Percentiles rank a stretch among this genome's conserved stretches.
These are phyloP conservation scores for Phytophthora melonis DNA, from an alignment of 352 stramenopile genomes.

Conservation along the genomic window DNA sequence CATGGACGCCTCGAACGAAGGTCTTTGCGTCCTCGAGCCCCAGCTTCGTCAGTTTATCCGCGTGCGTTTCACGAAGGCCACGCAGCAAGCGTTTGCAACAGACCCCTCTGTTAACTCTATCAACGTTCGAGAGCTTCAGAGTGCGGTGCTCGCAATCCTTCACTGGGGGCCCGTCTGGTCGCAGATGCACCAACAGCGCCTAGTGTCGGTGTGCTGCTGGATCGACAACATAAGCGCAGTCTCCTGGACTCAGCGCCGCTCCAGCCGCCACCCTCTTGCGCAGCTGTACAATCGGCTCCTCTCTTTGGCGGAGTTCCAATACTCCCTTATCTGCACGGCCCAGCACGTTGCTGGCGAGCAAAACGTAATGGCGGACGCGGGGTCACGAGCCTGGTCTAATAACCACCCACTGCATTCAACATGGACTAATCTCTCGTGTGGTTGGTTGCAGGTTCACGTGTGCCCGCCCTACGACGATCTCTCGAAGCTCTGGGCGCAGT, in stretches of 20 bases:
- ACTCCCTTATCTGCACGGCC: neutral
- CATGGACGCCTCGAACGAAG: too few relatives aligned
- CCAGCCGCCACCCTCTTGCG: neutral
- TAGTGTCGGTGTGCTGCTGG: neutral
- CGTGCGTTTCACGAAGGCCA: slow-evolving; percentile 1
- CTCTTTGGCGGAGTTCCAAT: slow-evolving; percentile 11
- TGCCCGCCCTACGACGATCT: slow-evolving; percentile 15
- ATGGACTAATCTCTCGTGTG: slow-evolving; percentile 17
- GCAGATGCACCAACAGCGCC: neutral
- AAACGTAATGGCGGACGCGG: slow-evolving; percentile 13
- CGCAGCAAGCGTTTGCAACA: neutral
- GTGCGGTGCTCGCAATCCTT: neutral
- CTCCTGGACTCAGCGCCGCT: neutral
- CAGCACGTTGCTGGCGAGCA: slow-evolving; percentile 2
- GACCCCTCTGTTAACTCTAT: slow-evolving; percentile 13
- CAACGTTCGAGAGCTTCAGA: slow-evolving; percentile 18
- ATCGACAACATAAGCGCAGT: slow-evolving; percentile 18
- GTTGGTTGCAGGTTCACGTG: slow-evolving; percentile 11
- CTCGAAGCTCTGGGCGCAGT: slow-evolving; percentile 12
- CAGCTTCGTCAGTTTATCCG: slow-evolving; percentile 5
- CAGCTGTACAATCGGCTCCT: slow-evolving; percentile 8
- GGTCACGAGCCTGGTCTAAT: slow-evolving; percentile 15
- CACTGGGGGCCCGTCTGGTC: slow-evolving; percentile 1
- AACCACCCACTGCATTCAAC: neutral
- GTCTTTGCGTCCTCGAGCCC: slow-evolving; percentile 7